Evolutionary conservation across 768 basidiomycete genomes (phyloP), one percentile per base, ranked within the genome.

Genomic region (Exidia glandulosa): DNA sequence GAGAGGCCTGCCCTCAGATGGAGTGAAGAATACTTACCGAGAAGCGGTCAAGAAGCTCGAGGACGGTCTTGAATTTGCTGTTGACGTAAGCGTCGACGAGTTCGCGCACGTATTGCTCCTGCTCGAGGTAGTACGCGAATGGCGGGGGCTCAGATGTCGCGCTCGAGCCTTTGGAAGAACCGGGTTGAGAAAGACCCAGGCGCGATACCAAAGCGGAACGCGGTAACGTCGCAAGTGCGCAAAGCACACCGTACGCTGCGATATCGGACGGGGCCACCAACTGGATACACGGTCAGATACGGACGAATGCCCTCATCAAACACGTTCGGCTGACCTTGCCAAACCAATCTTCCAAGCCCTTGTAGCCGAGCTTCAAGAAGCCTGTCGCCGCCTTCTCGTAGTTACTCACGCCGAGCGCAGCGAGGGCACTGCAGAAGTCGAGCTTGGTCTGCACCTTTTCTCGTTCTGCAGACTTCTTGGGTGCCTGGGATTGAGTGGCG

Each of bases 101-200:
- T 58, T 95, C 93, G 36, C 94, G 83, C 33, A 94, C 69, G 67
- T 94, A 93, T 0, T 87, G 84, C 69, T 93, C 90, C 64, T 89
- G 84, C 67, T 95, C 94, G 52, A 94, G 81, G 70, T 87, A 91
- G 65, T 29, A 81, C 74, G 12, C 83, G 77, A 66, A 95, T 92
- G 9, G 76, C 50, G 50, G 50, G 4, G 50, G 50, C 25, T 54
- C 50, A 14, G 50, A 54, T 74, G 1, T 86, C 71, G 67, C 87
- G 90, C 60, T 84, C 86, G 32, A 91, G 71, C 3, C 88, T 71
- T 65, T 81, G 4, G 27, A 6, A 2, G 59, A 33, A 34, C 52
- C 52, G 3, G 52, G 52, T 29, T 60, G 52, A 16, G 59, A 56
- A 19, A 56, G 52, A 10, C 52, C 33, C 13, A 77, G 60, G 25